These are phyloP conservation scores for Glarea lozoyensis DNA, from an alignment of 495 filamentous ascomycete genomes.

Conservation along the genomic window DNA sequence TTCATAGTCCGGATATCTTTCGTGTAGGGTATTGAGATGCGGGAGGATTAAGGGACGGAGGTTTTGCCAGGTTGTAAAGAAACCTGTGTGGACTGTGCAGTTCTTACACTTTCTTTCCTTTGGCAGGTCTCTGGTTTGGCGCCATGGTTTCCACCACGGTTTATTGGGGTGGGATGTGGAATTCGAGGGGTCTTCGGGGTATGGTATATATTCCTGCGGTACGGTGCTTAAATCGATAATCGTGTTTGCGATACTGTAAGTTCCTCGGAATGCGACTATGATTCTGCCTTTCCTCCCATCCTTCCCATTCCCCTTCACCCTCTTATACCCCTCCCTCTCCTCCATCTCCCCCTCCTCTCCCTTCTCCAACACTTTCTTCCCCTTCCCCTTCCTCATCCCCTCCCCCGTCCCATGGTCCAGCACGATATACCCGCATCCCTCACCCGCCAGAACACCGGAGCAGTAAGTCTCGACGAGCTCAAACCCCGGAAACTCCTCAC, in stretches of 20 bases:
- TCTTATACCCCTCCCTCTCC: no score
- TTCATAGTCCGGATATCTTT: constrained; percentile 56
- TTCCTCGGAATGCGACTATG: constrained; percentile 89
- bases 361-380: constrained; percentile 1
- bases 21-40: constrained; percentile 35
- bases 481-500: constrained; percentile 68
- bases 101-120: constrained; percentile 48
- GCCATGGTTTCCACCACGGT: background rate
- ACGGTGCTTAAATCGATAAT: constrained; percentile 80
- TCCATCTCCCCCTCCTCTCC: background rate
- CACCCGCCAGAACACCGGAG: constrained; percentile 76
- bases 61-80: constrained; percentile 72
- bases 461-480: constrained; percentile 82
- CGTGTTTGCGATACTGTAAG: constrained; percentile 85
- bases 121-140: background rate
- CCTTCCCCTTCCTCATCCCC: constrained; percentile 1
- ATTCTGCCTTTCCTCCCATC: constrained; percentile 33
- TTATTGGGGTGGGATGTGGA: background rate
- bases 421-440: constrained; percentile 91
- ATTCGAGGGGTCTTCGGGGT: constrained; percentile 42
- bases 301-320: no score
- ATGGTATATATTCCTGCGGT: constrained; percentile 86
- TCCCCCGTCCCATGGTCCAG: constrained; percentile 53
- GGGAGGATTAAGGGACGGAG: constrained; percentile 57
- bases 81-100: constrained; percentile 89